Percentiles rank a stretch among this genome's conserved stretches.
Evolutionary conservation across 176 grass and related monocot species (phyloP).

Genomic region (Triticum dicoccoides): DNA sequence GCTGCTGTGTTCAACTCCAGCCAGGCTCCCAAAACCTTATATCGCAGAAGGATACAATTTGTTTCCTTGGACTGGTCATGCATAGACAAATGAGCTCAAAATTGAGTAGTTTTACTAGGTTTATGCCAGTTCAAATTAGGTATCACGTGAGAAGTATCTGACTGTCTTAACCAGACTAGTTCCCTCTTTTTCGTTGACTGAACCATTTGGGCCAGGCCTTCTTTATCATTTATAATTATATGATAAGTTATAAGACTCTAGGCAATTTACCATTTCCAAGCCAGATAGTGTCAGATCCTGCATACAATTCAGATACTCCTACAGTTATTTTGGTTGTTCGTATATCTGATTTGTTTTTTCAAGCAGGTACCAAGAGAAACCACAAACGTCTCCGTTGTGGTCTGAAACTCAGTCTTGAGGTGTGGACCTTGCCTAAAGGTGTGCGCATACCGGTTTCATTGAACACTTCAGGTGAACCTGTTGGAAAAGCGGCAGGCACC

Average conservation of each 20-base stretch:
- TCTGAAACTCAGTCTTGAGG: constrained; percentile 29
- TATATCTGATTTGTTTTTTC: constrained; percentile 8
- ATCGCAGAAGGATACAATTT: not conserved
- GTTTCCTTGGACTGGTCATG: not conserved
- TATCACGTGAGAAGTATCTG: not conserved
- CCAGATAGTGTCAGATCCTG: constrained; percentile 2
- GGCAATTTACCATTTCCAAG: not conserved
- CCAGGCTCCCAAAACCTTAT: not conserved
- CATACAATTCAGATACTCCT: not conserved
- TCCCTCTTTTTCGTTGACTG: not conserved
- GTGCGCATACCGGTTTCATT: constrained; percentile 36
- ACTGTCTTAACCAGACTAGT: not conserved
- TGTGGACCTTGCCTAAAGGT: constrained; percentile 47
- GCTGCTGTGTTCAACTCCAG: not conserved
- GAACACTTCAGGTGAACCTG: constrained; percentile 36
- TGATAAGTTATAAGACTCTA: not conserved
- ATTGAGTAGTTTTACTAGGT: constrained; percentile 11
- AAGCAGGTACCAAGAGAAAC: constrained; percentile 16
- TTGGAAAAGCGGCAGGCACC: constrained; percentile 39
- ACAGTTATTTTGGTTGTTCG: not conserved
- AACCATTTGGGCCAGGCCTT: not conserved
- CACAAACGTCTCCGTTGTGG: constrained; percentile 26
- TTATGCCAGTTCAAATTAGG: not conserved
- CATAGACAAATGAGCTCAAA: not conserved
- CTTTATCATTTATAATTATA: not conserved